These are phyloP conservation scores for Pseudopithomyces maydicus DNA, from an alignment of 2,329 filamentous ascomycete species.

Conservation along the genomic window DNA sequence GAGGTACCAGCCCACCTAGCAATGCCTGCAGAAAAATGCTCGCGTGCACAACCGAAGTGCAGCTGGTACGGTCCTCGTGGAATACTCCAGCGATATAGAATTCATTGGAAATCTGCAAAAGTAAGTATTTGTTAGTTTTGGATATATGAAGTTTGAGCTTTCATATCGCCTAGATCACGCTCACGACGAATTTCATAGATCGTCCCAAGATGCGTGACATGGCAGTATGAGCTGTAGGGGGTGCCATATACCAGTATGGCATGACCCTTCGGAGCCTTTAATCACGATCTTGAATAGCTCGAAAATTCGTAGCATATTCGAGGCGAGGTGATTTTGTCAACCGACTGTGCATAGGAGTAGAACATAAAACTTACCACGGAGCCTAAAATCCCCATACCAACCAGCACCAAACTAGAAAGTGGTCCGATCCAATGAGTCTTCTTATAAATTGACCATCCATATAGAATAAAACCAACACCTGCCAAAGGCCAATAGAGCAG, in stretches of 20 bases:
- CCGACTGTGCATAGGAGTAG: too few species aligned
- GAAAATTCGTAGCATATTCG: too few species aligned
- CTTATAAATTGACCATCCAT: conserved; percentile 14
- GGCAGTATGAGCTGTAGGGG: too few species aligned
- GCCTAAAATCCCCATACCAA: conserved; percentile 41
- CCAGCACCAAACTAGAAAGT: conserved; percentile 52
- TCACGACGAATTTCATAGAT: too few species aligned
- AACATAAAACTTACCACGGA: conserved; percentile 12
- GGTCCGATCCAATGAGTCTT: conserved; percentile 35
- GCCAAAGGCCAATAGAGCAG: conserved; percentile 30
- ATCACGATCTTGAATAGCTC: too few species aligned
- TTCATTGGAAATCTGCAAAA: conserved; percentile 1
- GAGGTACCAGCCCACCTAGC: conserved; percentile 17
- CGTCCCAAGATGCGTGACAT: too few species aligned
- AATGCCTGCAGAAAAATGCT: conserved; percentile 24
- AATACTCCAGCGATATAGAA: conserved; percentile 11
- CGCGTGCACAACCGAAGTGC: conserved; percentile 37
- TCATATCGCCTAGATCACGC: too few species aligned
- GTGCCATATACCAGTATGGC: too few species aligned
- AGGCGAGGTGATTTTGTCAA: too few species aligned
- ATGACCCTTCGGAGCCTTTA: too few species aligned
- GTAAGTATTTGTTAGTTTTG: not conserved
- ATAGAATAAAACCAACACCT: conserved; percentile 20
- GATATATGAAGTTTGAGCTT: too few species aligned
- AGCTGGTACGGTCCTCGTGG: conserved; percentile 6